A percentile compares a stretch with the other conserved stretches of the same genome.
Evolutionary conservation across 1,284 basidiomycete genomes (phyloP).

Genomic region (Fomitopsis betulina): DNA sequence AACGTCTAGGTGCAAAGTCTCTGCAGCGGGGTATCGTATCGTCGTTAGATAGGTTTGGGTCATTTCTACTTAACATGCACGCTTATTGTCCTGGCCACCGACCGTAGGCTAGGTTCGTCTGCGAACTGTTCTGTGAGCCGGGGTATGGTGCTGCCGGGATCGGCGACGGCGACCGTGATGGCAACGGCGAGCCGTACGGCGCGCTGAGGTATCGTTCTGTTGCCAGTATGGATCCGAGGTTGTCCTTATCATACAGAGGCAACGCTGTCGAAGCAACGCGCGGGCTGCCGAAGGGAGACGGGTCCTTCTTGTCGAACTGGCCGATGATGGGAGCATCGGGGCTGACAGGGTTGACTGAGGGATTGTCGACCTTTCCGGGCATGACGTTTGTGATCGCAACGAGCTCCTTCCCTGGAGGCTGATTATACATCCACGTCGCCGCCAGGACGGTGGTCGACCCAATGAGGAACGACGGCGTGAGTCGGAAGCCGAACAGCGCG

Average conservation of each 20-base stretch:
- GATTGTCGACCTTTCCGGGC: slow-evolving; percentile 17
- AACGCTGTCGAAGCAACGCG: slow-evolving; percentile 43
- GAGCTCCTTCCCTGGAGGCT: slow-evolving; percentile 45
- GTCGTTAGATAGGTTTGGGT: slow-evolving; percentile 26
- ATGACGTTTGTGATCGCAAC: slow-evolving; percentile 31
- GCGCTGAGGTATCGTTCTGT: slow-evolving; percentile 55
- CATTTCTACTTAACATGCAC: slow-evolving; percentile 20
- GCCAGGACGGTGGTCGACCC: slow-evolving; percentile 82
- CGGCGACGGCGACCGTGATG: slow-evolving; percentile 56
- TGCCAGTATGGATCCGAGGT: slow-evolving; percentile 46
- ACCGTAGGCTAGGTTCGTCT: slow-evolving; percentile 13
- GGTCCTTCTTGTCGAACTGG: slow-evolving; percentile 44
- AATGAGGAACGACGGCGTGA: slow-evolving; percentile 83
- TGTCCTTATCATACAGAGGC: slow-evolving; percentile 33
- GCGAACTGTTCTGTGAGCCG: slow-evolving; percentile 15
- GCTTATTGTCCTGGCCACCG: slow-evolving; percentile 16
- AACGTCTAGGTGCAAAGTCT: slow-evolving; percentile 21
- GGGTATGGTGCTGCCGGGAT: slow-evolving; percentile 31
- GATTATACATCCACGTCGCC: slow-evolving; percentile 87
- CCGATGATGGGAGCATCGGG: slow-evolving; percentile 55
- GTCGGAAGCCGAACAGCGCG: slow-evolving; percentile 82
- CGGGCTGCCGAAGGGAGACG: slow-evolving; percentile 48
- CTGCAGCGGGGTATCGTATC: slow-evolving; percentile 26
- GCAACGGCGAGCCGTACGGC: slow-evolving; percentile 64
- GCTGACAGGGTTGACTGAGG: slow-evolving; percentile 47